phyloP scores from a whole-genome alignment of 257 asterid genomes.

The Jacaranda mimosifolia region DNA sequence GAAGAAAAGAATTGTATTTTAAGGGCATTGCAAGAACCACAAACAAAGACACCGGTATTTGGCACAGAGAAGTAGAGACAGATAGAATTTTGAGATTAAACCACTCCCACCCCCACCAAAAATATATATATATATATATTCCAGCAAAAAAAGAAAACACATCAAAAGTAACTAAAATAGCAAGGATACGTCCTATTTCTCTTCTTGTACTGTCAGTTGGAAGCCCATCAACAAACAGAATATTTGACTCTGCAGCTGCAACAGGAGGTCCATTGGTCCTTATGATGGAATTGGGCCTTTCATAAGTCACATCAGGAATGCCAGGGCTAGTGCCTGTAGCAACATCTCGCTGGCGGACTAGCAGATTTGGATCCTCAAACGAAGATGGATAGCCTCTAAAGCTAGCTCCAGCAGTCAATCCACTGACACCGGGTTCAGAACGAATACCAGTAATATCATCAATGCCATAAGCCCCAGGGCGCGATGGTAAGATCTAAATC shows the following conservation, averaged over 20 bases:
- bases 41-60: constrained; percentile 7
- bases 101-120: too few species aligned
- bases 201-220: constrained; percentile 84
- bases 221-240: constrained; percentile 80
- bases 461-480: constrained; percentile 49
- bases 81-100: neutral
- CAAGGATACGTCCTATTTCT: constrained; percentile 88
- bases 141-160: constrained; percentile 14
- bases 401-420: constrained; percentile 54
- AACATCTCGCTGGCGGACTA: constrained; percentile 50
- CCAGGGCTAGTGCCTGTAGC: constrained; percentile 46
- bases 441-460: constrained; percentile 46
- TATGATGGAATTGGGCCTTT: constrained; percentile 57
- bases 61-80: neutral
- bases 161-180: neutral
- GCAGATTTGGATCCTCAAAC: constrained; percentile 55
- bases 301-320: constrained; percentile 52
- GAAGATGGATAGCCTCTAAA: constrained; percentile 57
- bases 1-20: neutral
- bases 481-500: constrained; percentile 57
- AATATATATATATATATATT: neutral
- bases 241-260: constrained; percentile 58
- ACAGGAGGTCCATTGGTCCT: constrained; percentile 50
- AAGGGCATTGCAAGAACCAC: neutral
- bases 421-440: constrained; percentile 53